Evolutionary conservation across 768 basidiomycete species (phyloP).

Genomic region (Nidularia pulvinata): DNA sequence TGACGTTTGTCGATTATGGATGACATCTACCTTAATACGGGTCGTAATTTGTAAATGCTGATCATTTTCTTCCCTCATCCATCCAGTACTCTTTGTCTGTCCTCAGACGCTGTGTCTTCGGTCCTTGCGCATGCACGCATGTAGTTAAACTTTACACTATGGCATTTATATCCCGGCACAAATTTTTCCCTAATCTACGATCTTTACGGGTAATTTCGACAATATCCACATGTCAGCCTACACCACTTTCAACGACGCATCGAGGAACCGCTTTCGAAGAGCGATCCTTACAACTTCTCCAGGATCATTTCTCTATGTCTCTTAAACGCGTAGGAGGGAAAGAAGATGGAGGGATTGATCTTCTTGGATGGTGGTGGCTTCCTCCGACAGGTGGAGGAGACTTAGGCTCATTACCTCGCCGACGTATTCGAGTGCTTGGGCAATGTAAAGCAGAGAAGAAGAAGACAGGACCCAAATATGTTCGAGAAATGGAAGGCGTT

Average conservation of each 20-base stretch:
- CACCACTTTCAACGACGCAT: not conserved
- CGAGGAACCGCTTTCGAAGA: conserved; percentile 78
- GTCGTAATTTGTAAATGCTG: too few species aligned
- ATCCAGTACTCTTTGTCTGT: not conserved
- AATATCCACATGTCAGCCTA: not conserved
- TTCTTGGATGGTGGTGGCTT: conserved; percentile 94
- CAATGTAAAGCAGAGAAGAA: conserved; percentile 94
- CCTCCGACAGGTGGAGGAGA: conserved; percentile 28
- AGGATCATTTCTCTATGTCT: conserved; percentile 74
- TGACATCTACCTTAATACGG: too few species aligned
- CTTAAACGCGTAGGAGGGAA: conserved; percentile 80
- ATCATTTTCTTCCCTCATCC: not conserved
- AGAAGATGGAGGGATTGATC: conserved; percentile 88
- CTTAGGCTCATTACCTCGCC: conserved; percentile 17
- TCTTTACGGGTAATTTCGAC: not conserved
- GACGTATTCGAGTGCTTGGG: conserved; percentile 73
- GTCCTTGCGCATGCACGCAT: not conserved
- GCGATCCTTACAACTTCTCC: conserved; percentile 60
- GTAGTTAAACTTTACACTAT: too few species aligned
- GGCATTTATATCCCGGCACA: not conserved
- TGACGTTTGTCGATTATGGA: too few species aligned
- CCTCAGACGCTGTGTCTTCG: not conserved
- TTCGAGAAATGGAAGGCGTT: conserved; percentile 94
- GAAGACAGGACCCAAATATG: conserved; percentile 74
- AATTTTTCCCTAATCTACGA: not conserved